Percentiles rank a stretch among this genome's conserved stretches.
Conservation (phyloP, 305 asterid species). For the Fraxinus ornus region DNA sequence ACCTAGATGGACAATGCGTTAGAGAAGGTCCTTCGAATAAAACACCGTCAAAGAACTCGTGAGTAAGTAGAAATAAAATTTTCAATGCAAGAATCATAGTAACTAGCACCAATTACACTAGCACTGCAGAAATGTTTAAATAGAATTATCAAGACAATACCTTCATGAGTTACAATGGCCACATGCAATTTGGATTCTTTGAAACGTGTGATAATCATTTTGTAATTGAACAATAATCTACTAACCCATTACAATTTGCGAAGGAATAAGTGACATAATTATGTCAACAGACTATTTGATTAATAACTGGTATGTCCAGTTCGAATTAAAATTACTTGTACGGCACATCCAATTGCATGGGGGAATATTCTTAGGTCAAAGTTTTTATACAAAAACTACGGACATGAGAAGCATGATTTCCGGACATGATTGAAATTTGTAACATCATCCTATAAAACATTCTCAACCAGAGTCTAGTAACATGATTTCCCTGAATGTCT, state of each 20-base stretch:
- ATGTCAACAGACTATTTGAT: background rate
- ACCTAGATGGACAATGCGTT: too few relatives aligned
- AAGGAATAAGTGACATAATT: background rate
- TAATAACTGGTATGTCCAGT: background rate
- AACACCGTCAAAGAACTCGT: too few relatives aligned
- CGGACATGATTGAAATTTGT: background rate
- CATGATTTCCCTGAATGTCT: too few relatives aligned
- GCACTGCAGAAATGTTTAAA: too few relatives aligned
- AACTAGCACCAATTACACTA: too few relatives aligned
- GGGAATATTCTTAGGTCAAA: background rate
- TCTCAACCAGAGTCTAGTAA: conserved; percentile 1
- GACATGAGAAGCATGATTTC: background rate
- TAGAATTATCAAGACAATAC: too few relatives aligned
- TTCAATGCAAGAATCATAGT: too few relatives aligned
- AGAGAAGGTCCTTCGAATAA: too few relatives aligned
- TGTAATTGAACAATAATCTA: background rate
- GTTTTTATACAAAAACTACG: background rate
- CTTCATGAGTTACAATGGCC: too few relatives aligned
- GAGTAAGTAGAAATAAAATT: too few relatives aligned
- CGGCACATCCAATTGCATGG: background rate
- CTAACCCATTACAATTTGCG: background rate
- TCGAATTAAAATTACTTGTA: background rate
- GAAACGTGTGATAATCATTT: background rate
- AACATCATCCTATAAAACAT: conserved; percentile 4
- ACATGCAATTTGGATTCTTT: background rate